phyloP scores from a whole-genome alignment of 2,329 filamentous ascomycete genomes.

The Exophiala xenobiotica region DNA sequence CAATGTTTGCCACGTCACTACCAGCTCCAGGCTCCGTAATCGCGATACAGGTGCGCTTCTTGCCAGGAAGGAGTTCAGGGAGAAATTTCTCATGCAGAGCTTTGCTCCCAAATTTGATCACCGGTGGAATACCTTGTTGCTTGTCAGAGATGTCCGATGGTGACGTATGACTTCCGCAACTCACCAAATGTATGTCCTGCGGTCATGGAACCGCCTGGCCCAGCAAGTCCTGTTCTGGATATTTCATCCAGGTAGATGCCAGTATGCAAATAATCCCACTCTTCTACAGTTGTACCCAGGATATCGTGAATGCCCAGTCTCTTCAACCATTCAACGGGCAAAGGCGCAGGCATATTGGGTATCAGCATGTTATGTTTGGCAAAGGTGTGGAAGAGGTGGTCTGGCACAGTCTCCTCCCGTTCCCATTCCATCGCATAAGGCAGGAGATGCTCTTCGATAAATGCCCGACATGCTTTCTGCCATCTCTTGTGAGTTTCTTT shows the following conservation, averaged over 20 bases:
- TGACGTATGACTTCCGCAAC: neutral
- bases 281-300: slow-evolving; percentile 65
- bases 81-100: slow-evolving; percentile 65
- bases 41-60: slow-evolving; percentile 69
- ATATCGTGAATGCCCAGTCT: slow-evolving; percentile 65
- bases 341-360: slow-evolving; percentile 66
- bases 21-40: slow-evolving; percentile 77
- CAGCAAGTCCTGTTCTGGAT: slow-evolving; percentile 62
- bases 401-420: slow-evolving; percentile 60
- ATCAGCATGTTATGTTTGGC: slow-evolving; percentile 66
- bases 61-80: slow-evolving; percentile 65
- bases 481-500: slow-evolving; percentile 63
- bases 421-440: slow-evolving; percentile 70
- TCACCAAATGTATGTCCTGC: slow-evolving; percentile 65
- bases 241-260: slow-evolving; percentile 73
- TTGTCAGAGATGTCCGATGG: neutral
- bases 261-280: slow-evolving; percentile 71
- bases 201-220: slow-evolving; percentile 64
- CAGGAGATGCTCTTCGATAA: slow-evolving; percentile 63
- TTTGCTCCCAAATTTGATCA: slow-evolving; percentile 65
- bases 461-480: slow-evolving; percentile 67
- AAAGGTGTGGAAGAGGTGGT: slow-evolving; percentile 64
- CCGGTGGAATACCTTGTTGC: slow-evolving; percentile 61
- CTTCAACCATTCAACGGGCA: slow-evolving; percentile 68
- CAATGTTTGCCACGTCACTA: slow-evolving; percentile 71